phyloP scores from a whole-genome alignment of 2,329 filamentous ascomycete genomes.

The Sporothrix variecibatus region DNA sequence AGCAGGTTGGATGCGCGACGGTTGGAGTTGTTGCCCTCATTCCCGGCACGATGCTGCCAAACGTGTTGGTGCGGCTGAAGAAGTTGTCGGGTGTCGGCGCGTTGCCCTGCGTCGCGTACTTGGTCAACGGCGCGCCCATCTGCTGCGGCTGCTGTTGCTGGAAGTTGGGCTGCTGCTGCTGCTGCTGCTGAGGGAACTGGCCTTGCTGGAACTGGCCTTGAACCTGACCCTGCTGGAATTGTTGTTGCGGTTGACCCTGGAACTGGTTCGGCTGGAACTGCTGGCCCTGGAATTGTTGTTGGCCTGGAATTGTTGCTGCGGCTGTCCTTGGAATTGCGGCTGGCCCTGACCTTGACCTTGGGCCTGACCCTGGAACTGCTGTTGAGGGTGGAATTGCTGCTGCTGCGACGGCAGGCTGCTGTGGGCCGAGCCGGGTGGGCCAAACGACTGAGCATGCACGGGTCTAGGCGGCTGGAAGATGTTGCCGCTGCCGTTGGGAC shows the following conservation, averaged over 20 bases:
- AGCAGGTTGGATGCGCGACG: slow-evolving; percentile 23
- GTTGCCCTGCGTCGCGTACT: not conserved
- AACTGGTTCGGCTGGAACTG: not conserved
- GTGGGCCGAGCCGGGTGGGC: not conserved
- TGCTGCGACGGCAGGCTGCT: slow-evolving; percentile 12
- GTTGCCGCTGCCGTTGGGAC: not conserved
- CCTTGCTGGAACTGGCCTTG: slow-evolving; percentile 16
- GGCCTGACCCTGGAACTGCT: not conserved
- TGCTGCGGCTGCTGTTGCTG: slow-evolving; percentile 18
- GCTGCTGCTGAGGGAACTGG: slow-evolving; percentile 12
- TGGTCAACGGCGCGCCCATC: not conserved
- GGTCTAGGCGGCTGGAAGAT: not conserved
- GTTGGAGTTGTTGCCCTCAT: not conserved
- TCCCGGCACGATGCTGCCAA: slow-evolving; percentile 22
- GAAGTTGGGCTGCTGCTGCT: slow-evolving; percentile 11
- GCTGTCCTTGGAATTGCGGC: slow-evolving; percentile 1
- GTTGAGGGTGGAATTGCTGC: not conserved
- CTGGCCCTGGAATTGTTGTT: not conserved
- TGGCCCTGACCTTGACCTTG: not conserved
- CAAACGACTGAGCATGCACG: not conserved
- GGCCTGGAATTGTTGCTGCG: not conserved
- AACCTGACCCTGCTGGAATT: slow-evolving; percentile 10
- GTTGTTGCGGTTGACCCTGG: slow-evolving; percentile 5
- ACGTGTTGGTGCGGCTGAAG: slow-evolving; percentile 24
- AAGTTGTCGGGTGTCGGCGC: not conserved